Evolutionary conservation across 306 rosid species (phyloP).

Genomic region (Lotus japonicus): DNA sequence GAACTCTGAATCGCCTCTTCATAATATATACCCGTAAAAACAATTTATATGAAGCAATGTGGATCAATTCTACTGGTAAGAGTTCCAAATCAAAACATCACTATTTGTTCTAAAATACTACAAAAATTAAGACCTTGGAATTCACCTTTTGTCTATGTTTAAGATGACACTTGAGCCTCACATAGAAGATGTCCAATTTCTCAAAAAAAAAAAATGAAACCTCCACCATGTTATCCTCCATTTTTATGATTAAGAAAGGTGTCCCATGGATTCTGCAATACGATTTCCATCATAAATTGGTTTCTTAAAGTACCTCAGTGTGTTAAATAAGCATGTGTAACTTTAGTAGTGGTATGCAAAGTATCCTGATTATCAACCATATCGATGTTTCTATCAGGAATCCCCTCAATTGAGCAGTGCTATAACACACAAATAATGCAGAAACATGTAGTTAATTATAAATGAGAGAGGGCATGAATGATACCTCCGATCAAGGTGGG

Average conservation of each 20-base stretch:
- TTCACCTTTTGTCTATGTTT: conserved; percentile 65
- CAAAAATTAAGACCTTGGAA: background rate
- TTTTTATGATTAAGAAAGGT: conserved; percentile 18
- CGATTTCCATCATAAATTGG: background rate
- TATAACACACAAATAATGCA: too few species aligned
- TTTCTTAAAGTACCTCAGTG: too few species aligned
- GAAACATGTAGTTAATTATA: background rate
- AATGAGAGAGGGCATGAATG: background rate
- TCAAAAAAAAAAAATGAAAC: conserved; percentile 64
- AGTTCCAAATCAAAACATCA: background rate
- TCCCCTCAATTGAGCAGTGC: too few species aligned
- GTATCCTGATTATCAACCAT: too few species aligned
- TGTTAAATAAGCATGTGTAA: too few species aligned
- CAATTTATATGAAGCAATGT: background rate
- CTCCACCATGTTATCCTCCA: conserved; percentile 39
- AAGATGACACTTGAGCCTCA: conserved; percentile 26
- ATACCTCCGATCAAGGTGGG: conserved; percentile 34
- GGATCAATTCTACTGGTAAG: background rate
- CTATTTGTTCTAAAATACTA: background rate
- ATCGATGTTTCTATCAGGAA: too few species aligned
- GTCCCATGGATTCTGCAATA: conserved; percentile 39
- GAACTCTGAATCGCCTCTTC: conserved; percentile 53
- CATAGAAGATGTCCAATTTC: conserved; percentile 36
- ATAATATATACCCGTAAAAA: conserved; percentile 50
- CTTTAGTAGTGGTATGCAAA: too few species aligned